These are phyloP conservation scores for Fraxinus ornus DNA, from an alignment of 305 asterid genomes.

Conservation along the genomic window DNA sequence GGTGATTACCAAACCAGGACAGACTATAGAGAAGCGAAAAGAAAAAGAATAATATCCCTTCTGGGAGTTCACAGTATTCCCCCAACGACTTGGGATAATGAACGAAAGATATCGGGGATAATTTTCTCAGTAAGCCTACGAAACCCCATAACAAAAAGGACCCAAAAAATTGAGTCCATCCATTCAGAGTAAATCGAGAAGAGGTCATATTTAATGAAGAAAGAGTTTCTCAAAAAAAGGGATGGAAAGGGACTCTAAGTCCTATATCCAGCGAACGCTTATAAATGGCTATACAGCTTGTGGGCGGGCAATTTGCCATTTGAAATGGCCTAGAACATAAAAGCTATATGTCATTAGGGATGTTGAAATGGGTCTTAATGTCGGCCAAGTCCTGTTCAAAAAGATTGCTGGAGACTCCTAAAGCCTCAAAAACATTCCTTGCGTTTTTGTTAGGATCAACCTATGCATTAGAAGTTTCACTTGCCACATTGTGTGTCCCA, in stretches of 20 bases:
- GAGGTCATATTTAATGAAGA: background rate
- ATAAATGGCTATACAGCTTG: background rate
- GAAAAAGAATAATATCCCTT: no score
- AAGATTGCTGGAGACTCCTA: background rate
- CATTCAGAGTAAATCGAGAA: no score
- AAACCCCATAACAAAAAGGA: background rate
- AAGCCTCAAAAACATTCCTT: background rate
- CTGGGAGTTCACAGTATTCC: background rate
- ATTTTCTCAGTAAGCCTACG: background rate
- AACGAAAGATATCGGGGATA: background rate
- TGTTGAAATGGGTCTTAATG: background rate
- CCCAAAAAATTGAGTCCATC: background rate
- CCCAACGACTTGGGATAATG: background rate
- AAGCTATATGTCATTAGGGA: background rate
- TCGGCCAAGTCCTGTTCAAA: background rate
- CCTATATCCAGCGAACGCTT: background rate
- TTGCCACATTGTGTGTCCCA: background rate
- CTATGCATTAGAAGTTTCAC: background rate
- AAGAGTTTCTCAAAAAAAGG: background rate
- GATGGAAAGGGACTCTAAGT: background rate
- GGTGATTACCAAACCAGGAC: background rate
- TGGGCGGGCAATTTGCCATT: background rate
- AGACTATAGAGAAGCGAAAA: no score
- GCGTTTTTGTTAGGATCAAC: background rate
- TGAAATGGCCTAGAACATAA: background rate